Conservation (phyloP, 495 filamentous ascomycete genomes). For the Xylona heveae region DNA sequence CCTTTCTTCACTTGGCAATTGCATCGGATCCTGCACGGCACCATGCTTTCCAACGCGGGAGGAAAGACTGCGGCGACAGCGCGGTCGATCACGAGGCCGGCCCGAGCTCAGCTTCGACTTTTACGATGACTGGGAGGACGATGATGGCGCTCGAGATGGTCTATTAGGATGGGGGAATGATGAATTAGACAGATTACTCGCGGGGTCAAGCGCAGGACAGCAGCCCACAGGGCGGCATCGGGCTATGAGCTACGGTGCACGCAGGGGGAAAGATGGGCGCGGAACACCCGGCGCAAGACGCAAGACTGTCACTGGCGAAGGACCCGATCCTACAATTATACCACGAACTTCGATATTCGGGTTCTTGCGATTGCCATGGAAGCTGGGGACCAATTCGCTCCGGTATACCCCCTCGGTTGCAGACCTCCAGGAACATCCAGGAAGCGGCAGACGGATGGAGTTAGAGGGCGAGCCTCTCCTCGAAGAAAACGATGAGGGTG, state of each 20-base stretch:
- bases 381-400: constrained; percentile 54
- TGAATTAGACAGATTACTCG: constrained; percentile 72
- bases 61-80: constrained; percentile 45
- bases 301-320: constrained; percentile 44
- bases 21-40: constrained; percentile 45
- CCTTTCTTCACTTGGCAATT: constrained; percentile 38
- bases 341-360: constrained; percentile 71
- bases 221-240: constrained; percentile 53
- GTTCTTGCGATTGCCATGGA: constrained; percentile 72
- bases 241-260: constrained; percentile 77
- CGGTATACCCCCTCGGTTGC: constrained; percentile 83
- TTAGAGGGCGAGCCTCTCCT: constrained; percentile 54
- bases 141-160: constrained; percentile 36
- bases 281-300: constrained; percentile 20
- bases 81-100: constrained; percentile 31
- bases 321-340: constrained; percentile 71
- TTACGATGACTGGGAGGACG: constrained; percentile 94
- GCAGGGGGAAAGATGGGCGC: constrained; percentile 19
- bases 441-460: constrained; percentile 20
- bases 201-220: constrained; percentile 34
- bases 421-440: constrained; percentile 76
- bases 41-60: constrained; percentile 55
- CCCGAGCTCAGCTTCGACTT: constrained; percentile 86
- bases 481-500: constrained; percentile 24
- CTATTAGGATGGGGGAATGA: constrained; percentile 53